Percentiles rank a stretch among this genome's conserved stretches.
These are phyloP conservation scores for Podospora australis DNA, from an alignment of 495 filamentous ascomycete species.

Conservation along the genomic window DNA sequence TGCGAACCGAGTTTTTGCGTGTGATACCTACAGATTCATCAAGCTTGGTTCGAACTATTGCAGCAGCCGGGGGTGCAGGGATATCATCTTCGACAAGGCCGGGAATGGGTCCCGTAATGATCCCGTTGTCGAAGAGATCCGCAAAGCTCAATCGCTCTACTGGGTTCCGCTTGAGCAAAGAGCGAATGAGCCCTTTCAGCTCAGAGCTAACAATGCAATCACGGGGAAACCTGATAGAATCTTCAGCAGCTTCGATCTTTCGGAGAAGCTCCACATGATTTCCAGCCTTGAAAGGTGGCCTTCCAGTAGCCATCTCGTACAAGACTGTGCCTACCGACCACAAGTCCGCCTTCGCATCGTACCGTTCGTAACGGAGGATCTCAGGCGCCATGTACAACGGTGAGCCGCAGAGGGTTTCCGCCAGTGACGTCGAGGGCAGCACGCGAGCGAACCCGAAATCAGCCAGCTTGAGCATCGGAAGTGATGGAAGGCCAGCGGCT, in stretches of 20 bases:
- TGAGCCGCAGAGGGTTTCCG: constrained; percentile 95
- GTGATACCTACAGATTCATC: constrained; percentile 22
- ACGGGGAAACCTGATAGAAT: constrained; percentile 73
- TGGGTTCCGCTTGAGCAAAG: constrained; percentile 76
- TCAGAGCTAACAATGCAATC: constrained; percentile 64
- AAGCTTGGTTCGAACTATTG: constrained; percentile 16
- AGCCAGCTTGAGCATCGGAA: constrained; percentile 94
- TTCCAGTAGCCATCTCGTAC: constrained; percentile 89
- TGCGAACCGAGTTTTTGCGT: constrained; percentile 17
- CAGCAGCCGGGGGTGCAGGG: constrained; percentile 30
- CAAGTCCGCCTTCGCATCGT: constrained; percentile 92
- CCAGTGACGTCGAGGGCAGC: constrained; percentile 78
- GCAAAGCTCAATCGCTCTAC: constrained; percentile 77
- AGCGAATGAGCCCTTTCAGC: constrained; percentile 75
- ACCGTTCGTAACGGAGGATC: constrained; percentile 94
- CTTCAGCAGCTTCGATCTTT: constrained; percentile 81
- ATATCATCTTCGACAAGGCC: constrained; percentile 72
- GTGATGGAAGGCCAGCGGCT: constrained; percentile 69
- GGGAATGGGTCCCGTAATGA: constrained; percentile 75
- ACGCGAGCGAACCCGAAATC: constrained; percentile 96
- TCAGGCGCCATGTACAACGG: constrained; percentile 98
- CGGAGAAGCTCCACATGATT: constrained; percentile 93
- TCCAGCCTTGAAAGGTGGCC: constrained; percentile 80
- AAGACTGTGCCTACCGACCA: constrained; percentile 97
- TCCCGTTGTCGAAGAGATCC: constrained; percentile 67